phyloP scores from a whole-genome alignment of 2,329 filamentous ascomycete species.

The Byssothecium circinans region DNA sequence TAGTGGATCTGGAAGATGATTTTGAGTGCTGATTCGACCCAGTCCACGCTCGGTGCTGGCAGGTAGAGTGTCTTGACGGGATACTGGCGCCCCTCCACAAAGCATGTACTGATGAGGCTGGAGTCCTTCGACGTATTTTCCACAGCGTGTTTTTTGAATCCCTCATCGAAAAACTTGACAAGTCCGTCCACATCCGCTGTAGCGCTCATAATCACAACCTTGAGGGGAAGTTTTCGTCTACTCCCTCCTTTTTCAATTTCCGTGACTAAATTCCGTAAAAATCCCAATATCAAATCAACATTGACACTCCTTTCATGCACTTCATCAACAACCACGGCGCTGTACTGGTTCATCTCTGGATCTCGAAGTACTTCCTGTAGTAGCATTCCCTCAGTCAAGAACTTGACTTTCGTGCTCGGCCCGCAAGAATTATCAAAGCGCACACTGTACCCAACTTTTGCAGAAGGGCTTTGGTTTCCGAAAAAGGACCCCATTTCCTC shows the following conservation, averaged over 20 bases:
- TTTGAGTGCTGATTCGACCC: constrained; percentile 79
- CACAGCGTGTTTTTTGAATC: constrained; percentile 9
- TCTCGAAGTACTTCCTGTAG: constrained; percentile 91
- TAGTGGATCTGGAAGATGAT: constrained; percentile 84
- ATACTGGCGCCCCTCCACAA: constrained; percentile 84
- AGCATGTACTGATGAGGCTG: constrained; percentile 52
- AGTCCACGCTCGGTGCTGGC: constrained; percentile 72
- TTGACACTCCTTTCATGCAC: constrained; percentile 96
- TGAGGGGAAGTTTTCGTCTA: constrained; percentile 62
- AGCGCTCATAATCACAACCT: constrained; percentile 95
- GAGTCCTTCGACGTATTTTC: constrained; percentile 3
- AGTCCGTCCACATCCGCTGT: constrained; percentile 86
- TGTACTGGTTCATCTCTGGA: constrained; percentile 79
- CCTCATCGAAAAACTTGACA: constrained; percentile 68
- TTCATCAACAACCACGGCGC: constrained; percentile 89
- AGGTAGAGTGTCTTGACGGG: constrained; percentile 80
- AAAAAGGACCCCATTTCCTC: constrained; percentile 74
- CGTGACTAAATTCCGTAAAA: constrained; percentile 75
- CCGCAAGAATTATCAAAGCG: constrained; percentile 88
- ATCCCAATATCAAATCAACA: constrained; percentile 87
- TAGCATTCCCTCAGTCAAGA: constrained; percentile 93
- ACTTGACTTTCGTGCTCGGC: constrained; percentile 85
- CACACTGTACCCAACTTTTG: constrained; percentile 86
- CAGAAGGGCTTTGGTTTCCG: constrained; percentile 59
- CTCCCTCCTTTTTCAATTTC: constrained; percentile 67